Base-by-base conservation (phyloP, 305 asterid genomes). In the Fraxinus platypoda region DNA sequence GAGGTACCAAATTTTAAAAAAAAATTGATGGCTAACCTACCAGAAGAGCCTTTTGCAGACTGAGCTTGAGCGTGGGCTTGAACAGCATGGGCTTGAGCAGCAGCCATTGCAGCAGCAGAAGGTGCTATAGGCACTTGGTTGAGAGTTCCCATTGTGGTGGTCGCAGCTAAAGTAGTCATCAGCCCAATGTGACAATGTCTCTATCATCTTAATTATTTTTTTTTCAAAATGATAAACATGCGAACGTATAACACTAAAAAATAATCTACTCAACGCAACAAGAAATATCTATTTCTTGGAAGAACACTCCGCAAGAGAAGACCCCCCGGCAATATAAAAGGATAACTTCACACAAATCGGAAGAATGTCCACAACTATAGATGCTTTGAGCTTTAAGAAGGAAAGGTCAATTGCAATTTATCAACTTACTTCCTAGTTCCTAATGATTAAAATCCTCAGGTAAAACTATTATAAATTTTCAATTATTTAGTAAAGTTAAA, bases 21-120 rank as follows among this genome's bases (percentile, higher is more conserved):
- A 3, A 17, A 8, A 35, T 35, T 34, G 70, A 68, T 23, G 11
- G 57, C 37, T 41, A 62, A 78, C 87, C 74, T 90, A 95, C 99
- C 92, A 77, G 93, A 83, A 30, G 92, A 84, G 54, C 87, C 94
- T 86, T 90, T 94, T 82, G 84, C 71, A 76, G 93, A 87, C 82
- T 88, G 92, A 38, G 92, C 92, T 88, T 93, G 92, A 38, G 91
- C 92, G 85, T 91, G 99, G 52, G 99, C 99, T 89, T 93, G 98
- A 78, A 98, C 99, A 87, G 99, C 99, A 81, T 95, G 99, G 52
- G 99, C 99, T 88, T 96, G 98, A 89, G 99, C 99, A 87, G 99
- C 99, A 82, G 99, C 99, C 99, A 96, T 96, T 66, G 99, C 99
- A 87, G 99, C 99, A 79, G 99, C 98, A 86, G 99, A 94, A 82